Conservation (phyloP, 2,329 filamentous ascomycete genomes). For the Diaporthe helianthi region DNA sequence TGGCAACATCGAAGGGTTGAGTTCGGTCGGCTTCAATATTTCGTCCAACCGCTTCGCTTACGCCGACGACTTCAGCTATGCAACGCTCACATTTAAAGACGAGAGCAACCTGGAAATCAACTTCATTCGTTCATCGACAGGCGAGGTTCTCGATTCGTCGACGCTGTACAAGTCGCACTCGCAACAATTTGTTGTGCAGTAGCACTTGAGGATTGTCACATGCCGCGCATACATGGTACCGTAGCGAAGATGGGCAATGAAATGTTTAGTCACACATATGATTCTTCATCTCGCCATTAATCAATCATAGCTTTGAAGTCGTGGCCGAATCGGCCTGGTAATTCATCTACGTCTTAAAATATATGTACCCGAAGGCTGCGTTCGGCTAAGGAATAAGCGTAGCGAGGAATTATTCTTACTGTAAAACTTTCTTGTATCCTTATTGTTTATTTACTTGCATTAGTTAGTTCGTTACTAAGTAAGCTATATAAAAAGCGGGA, state of each 20-base stretch:
- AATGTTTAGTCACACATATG: too few relatives aligned
- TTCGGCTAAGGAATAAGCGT: too few relatives aligned
- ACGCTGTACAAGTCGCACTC: constrained; percentile 56
- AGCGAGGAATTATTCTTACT: too few relatives aligned
- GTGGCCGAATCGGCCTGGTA: too few relatives aligned
- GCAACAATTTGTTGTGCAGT: constrained; percentile 53
- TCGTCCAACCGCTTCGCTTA: constrained; percentile 57
- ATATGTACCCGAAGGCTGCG: too few relatives aligned
- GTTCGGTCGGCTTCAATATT: constrained; percentile 49
- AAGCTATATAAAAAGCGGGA: too few relatives aligned
- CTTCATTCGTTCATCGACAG: constrained; percentile 57
- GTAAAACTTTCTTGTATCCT: too few relatives aligned
- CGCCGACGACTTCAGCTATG: constrained; percentile 60
- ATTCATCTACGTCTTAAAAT: too few relatives aligned
- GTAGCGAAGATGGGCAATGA: accelerated
- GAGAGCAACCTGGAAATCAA: constrained; percentile 54
- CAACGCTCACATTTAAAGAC: constrained; percentile 54
- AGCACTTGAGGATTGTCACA: neutral
- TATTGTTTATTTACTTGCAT: too few relatives aligned
- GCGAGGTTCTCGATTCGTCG: constrained; percentile 55
- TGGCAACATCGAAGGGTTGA: constrained; percentile 63
- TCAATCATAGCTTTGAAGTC: too few relatives aligned
- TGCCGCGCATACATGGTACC: neutral
- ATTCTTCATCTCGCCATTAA: too few relatives aligned
- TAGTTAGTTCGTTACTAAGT: too few relatives aligned